phyloP scores from a whole-genome alignment of 1,284 basidiomycete genomes.

The Puccinia triticina region DNA sequence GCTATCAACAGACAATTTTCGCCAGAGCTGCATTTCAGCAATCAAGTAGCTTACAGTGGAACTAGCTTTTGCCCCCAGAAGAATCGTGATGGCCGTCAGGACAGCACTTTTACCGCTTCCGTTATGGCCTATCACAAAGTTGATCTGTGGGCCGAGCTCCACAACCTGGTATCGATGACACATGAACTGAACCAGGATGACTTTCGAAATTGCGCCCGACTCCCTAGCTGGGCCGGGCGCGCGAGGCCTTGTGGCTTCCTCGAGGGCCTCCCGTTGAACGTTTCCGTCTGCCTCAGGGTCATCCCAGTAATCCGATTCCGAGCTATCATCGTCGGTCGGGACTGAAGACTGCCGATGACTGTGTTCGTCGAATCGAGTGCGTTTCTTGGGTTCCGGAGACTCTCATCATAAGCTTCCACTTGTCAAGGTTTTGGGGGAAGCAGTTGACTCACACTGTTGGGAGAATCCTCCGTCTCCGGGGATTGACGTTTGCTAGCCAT shows the following conservation, averaged over 20 bases:
- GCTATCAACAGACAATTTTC: no score
- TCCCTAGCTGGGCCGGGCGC: slow-evolving; percentile 11
- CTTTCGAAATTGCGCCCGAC: slow-evolving; percentile 58
- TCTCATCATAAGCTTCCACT: background rate
- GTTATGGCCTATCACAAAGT: slow-evolving; percentile 89
- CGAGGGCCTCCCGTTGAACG: background rate
- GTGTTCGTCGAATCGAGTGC: background rate
- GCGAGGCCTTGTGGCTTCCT: background rate
- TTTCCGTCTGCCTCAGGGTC: slow-evolving; percentile 17
- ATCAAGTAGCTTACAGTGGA: slow-evolving; percentile 69
- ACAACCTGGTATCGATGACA: slow-evolving; percentile 59
- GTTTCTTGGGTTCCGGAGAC: background rate
- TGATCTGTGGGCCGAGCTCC: slow-evolving; percentile 69
- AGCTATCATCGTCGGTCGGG: background rate
- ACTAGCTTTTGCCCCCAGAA: slow-evolving; percentile 86
- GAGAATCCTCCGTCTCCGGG: background rate
- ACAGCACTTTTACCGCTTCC: slow-evolving; percentile 86
- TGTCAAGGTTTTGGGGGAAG: background rate
- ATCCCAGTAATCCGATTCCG: slow-evolving; percentile 13
- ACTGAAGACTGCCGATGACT: background rate
- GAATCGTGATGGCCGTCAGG: slow-evolving; percentile 87
- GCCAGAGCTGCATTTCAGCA: background rate
- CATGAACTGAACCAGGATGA: slow-evolving; percentile 61
- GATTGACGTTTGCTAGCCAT: background rate
- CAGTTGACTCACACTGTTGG: background rate